Evolutionary conservation across 2,329 filamentous ascomycete species (phyloP).

Genomic region (Diaporthe citrichinensis): DNA sequence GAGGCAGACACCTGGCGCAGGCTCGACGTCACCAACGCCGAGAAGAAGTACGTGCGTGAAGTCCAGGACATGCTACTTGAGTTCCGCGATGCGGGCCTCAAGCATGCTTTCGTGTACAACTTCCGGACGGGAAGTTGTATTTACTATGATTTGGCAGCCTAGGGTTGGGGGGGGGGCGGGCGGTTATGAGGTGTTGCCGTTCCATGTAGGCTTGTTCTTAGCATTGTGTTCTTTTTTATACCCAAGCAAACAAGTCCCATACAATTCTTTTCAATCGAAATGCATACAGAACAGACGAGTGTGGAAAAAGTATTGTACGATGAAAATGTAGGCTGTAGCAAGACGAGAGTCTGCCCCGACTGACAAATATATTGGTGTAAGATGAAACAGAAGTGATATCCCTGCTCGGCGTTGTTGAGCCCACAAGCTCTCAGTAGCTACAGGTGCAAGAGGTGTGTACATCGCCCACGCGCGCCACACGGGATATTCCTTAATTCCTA

Average conservation of each 20-base stretch:
- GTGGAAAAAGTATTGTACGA: neutral
- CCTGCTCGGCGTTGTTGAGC: neutral
- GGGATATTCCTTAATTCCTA: no score
- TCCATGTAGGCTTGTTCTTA: neutral
- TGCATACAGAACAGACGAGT: neutral
- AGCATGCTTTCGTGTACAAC: slow-evolving; percentile 91
- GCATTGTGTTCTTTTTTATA: neutral
- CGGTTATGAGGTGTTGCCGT: neutral
- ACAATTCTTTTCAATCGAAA: neutral
- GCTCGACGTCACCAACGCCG: slow-evolving; percentile 81
- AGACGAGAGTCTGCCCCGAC: neutral
- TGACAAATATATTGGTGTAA: neutral
- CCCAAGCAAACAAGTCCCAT: neutral
- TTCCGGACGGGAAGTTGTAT: slow-evolving; percentile 87
- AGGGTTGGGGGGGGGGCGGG: neutral
- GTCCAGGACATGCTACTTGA: slow-evolving; percentile 81
- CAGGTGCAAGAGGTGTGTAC: neutral
- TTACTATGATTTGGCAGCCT: slow-evolving; percentile 83
- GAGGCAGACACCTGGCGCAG: slow-evolving; percentile 88
- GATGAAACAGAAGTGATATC: neutral
- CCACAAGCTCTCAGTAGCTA: neutral
- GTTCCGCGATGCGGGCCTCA: slow-evolving; percentile 71
- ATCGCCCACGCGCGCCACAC: neutral
- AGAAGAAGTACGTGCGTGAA: slow-evolving; percentile 86
- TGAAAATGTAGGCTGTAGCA: neutral